A percentile compares a stretch with the other conserved stretches of the same genome.
These are phyloP conservation scores for Guadua angustifolia DNA, from an alignment of 176 grass and related monocot species.

Conservation along the genomic window DNA sequence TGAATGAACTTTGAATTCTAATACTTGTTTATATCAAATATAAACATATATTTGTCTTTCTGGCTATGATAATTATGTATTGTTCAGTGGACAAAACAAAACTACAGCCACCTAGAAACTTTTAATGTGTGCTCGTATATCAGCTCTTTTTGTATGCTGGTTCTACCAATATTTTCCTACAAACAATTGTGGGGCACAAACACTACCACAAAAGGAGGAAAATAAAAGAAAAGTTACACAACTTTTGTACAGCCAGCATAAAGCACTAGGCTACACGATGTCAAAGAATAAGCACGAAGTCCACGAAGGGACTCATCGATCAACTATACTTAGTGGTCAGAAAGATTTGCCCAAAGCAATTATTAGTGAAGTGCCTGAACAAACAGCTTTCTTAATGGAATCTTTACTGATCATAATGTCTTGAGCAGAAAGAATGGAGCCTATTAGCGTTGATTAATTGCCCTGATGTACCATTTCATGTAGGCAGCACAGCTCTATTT, in stretches of 20 bases:
- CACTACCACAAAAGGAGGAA: neutral
- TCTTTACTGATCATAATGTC: neutral
- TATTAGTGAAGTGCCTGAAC: conserved; percentile 33
- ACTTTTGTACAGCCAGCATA: neutral
- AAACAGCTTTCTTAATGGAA: conserved; percentile 33
- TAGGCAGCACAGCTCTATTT: conserved; percentile 24
- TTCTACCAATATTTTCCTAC: conserved; percentile 3
- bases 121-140: neutral
- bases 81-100: neutral
- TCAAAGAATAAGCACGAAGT: conserved; percentile 28
- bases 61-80: neutral
- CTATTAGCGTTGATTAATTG: conserved; percentile 35
- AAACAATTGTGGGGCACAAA: neutral
- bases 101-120: neutral
- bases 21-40: conserved; percentile 6
- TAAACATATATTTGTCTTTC: neutral
- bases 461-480: conserved; percentile 26
- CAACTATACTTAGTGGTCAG: neutral
- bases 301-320: neutral
- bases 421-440: conserved; percentile 48
- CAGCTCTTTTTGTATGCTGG: neutral
- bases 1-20: conserved; percentile 26
- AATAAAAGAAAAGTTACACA: neutral
- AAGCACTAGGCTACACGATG: neutral
- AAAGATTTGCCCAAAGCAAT: conserved; percentile 7